A percentile compares a stretch with the other conserved stretches of the same genome.
Conservation (phyloP, 805 yeast species). For the Schizosaccharomyces octosporus region DNA sequence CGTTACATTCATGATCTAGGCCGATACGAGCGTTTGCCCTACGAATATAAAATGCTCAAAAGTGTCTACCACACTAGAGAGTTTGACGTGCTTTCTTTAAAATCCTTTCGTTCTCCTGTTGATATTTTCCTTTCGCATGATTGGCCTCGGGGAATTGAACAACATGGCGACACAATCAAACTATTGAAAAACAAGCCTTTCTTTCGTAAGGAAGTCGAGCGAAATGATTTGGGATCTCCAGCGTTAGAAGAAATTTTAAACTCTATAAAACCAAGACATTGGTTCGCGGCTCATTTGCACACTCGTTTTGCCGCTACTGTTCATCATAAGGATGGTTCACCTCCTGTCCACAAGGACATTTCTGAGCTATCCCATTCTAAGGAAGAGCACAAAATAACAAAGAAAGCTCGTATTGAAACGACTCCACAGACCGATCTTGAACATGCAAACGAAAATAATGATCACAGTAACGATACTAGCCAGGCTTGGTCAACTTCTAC, state of each 20-base stretch:
- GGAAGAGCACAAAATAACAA: background rate
- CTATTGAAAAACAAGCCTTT: slow-evolving; percentile 39
- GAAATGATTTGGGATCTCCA: background rate
- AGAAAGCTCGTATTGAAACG: background rate
- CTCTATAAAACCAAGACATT: slow-evolving; percentile 33
- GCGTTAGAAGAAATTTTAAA: slow-evolving; percentile 26
- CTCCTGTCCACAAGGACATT: background rate
- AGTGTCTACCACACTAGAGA: slow-evolving; percentile 56
- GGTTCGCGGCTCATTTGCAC: slow-evolving; percentile 86
- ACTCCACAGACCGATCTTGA: background rate
- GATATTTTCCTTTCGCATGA: slow-evolving; percentile 64
- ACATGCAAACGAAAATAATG: background rate
- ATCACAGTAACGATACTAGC: background rate
- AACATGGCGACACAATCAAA: slow-evolving; percentile 30
- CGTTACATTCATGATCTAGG: background rate
- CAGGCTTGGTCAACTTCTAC: background rate
- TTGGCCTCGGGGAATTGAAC: slow-evolving; percentile 71
- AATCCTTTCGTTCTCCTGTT: slow-evolving; percentile 16
- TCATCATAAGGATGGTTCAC: slow-evolving; percentile 11
- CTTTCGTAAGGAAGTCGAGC: slow-evolving; percentile 18
- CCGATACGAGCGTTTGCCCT: slow-evolving; percentile 25
- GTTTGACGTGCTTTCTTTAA: slow-evolving; percentile 30
- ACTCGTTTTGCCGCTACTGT: slow-evolving; percentile 40
- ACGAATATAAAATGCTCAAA: slow-evolving; percentile 21
- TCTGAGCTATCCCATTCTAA: background rate